A percentile compares a stretch with the other conserved stretches of the same genome.
Evolutionary conservation across 306 rosid genomes (phyloP).

Genomic region (Quercus dentata): DNA sequence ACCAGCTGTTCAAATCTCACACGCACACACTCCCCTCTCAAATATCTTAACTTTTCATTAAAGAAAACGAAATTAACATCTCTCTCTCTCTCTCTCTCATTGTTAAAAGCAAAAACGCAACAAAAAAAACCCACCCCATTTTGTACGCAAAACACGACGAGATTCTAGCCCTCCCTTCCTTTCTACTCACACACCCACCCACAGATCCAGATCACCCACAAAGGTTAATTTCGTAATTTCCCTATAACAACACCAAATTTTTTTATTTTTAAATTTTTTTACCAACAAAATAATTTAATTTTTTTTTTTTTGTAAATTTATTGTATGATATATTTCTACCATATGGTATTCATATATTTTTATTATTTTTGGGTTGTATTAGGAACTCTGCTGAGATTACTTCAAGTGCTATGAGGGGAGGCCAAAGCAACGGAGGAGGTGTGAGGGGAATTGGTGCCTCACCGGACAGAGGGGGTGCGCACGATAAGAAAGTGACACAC

Average conservation of each 20-base stretch:
- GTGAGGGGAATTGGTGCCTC: conserved; percentile 75
- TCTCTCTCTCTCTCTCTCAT: conserved; percentile 13
- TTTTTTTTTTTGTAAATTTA: conserved; percentile 8
- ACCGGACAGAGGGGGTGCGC: conserved; percentile 88
- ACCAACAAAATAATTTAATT: conserved; percentile 5
- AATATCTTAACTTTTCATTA: conserved; percentile 18
- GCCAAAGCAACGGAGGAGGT: conserved; percentile 65
- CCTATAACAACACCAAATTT: conserved; percentile 11
- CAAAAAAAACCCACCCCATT: conserved; percentile 43
- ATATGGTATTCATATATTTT: conserved; percentile 8
- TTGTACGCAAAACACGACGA: conserved; percentile 39
- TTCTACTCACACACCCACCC: not conserved
- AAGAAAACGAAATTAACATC: conserved; percentile 31
- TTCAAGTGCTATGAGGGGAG: conserved; percentile 77
- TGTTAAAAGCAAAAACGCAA: conserved; percentile 21
- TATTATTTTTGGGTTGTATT: conserved; percentile 14
- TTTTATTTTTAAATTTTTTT: not conserved
- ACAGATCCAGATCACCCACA: conserved; percentile 38
- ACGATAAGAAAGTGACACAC: conserved; percentile 62
- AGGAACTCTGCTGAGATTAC: conserved; percentile 74
- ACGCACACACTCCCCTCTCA: conserved; percentile 9
- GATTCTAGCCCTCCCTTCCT: conserved; percentile 23
- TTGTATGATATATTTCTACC: conserved; percentile 1
- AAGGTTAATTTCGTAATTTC: conserved; percentile 70
- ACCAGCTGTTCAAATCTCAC: conserved; percentile 45